Conservation (phyloP, 192 early-diverging fungal genomes). For the Phlyctochytrium planicorne region DNA sequence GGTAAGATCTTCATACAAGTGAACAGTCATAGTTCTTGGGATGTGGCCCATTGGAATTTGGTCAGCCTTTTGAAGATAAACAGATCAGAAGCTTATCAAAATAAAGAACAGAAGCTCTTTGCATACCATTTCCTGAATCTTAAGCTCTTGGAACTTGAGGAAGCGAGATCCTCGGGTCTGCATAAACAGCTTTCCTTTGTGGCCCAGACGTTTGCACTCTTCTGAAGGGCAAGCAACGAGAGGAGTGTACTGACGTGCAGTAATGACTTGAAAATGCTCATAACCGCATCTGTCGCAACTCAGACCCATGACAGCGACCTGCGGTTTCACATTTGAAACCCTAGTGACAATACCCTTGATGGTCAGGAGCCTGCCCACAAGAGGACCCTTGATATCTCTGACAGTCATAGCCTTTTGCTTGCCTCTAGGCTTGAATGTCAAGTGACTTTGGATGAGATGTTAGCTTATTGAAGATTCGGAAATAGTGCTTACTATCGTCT, state of each 20-base stretch:
- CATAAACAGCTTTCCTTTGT: constrained; percentile 80
- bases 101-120: neutral
- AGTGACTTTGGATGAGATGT: constrained; percentile 48
- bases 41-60: constrained; percentile 99
- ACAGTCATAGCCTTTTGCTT: constrained; percentile 69
- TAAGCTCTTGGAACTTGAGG: constrained; percentile 93
- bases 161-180: constrained; percentile 93
- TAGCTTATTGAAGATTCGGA: neutral
- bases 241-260: constrained; percentile 59
- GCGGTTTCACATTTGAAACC: constrained; percentile 90
- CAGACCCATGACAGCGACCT: constrained; percentile 83
- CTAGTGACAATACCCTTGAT: constrained; percentile 92
- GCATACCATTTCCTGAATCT: constrained; percentile 88
- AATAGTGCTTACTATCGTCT: constrained; percentile 84
- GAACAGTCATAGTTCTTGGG: constrained; percentile 92
- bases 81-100: neutral
- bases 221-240: constrained; percentile 76
- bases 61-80: constrained; percentile 66
- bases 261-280: constrained; percentile 94
- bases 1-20: constrained; percentile 77
- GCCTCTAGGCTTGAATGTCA: constrained; percentile 78
- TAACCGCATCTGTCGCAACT: constrained; percentile 91
- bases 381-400: constrained; percentile 77
- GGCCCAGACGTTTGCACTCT: constrained; percentile 76
- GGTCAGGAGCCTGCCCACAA: constrained; percentile 83